A percentile compares a stretch with the other conserved stretches of the same genome.
Conservation (phyloP, 305 asterid species). For the Fraxinus latifolia region DNA sequence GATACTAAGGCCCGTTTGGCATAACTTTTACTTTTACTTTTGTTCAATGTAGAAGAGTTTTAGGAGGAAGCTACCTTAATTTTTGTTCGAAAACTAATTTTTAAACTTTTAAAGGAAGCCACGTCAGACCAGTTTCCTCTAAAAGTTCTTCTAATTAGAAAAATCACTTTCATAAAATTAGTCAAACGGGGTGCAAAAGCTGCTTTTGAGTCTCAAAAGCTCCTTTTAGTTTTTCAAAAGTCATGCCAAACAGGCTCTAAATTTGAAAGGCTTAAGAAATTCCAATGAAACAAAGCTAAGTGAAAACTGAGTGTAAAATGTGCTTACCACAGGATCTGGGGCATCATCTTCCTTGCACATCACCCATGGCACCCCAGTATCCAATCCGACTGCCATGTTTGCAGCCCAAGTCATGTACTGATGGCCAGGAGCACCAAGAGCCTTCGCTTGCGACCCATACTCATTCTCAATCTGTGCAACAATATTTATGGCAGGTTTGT, state of each 20-base stretch:
- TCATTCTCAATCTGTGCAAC: slow-evolving; percentile 81
- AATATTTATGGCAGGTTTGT: not conserved
- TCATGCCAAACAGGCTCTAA: not conserved
- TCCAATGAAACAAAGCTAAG: not conserved
- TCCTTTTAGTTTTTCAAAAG: no score
- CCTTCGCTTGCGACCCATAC: slow-evolving; percentile 76
- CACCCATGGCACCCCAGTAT: slow-evolving; percentile 98
- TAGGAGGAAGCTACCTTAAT: not conserved
- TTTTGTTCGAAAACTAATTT: not conserved
- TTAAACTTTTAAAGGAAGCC: not conserved
- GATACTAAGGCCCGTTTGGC: not conserved
- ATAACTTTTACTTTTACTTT: not conserved
- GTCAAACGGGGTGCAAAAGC: not conserved
- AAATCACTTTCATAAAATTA: no score
- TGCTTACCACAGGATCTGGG: slow-evolving; percentile 84
- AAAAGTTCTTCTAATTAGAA: not conserved
- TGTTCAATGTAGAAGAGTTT: not conserved
- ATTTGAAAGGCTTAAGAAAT: not conserved
- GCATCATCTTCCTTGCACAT: slow-evolving; percentile 99
- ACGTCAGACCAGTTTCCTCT: not conserved
- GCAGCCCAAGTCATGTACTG: slow-evolving; percentile 84
- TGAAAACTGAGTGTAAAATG: not conserved
- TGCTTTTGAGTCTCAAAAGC: not conserved
- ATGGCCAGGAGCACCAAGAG: slow-evolving; percentile 65
- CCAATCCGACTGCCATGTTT: slow-evolving; percentile 70